Evolutionary conservation across 129 eudicot genomes (phyloP).

Genomic region (Helianthus tuberosus): DNA sequence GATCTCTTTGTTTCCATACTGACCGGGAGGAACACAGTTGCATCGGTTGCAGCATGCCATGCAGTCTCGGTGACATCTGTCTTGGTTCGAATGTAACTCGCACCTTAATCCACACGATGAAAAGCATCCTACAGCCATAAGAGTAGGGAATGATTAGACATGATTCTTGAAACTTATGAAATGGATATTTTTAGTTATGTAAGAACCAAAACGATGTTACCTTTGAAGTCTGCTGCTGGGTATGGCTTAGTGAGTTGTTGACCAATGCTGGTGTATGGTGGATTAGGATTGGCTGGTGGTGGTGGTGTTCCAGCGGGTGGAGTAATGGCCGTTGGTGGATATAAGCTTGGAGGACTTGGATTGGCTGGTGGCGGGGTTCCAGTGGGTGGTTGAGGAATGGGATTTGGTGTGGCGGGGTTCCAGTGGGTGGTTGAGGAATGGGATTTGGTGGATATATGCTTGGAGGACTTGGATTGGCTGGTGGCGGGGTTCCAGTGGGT

Average conservation of each 20-base stretch:
- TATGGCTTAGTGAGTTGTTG: slow-evolving; percentile 6
- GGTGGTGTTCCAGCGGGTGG: neutral
- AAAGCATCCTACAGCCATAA: slow-evolving; percentile 46
- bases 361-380: slow-evolving; percentile 3
- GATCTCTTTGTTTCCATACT: slow-evolving; percentile 55
- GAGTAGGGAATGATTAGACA: neutral
- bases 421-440: no score
- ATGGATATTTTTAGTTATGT: neutral
- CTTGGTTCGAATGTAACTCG: slow-evolving; percentile 56
- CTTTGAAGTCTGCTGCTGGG: slow-evolving; percentile 23
- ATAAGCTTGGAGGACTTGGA: no score
- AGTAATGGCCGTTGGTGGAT: neutral
- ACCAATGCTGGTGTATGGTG: slow-evolving; percentile 10
- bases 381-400: neutral
- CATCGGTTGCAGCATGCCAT: slow-evolving; percentile 72
- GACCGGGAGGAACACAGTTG: slow-evolving; percentile 97
- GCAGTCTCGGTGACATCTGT: slow-evolving; percentile 65
- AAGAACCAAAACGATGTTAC: slow-evolving; percentile 18
- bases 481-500: no score
- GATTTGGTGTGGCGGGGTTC: slow-evolving; percentile 4
- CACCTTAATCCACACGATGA: slow-evolving; percentile 70
- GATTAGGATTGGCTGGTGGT: neutral
- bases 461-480: neutral
- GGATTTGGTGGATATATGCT: neutral
- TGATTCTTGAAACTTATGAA: neutral